Base-by-base conservation (phyloP, 768 basidiomycete species). In the Trametes cinnabarina region DNA sequence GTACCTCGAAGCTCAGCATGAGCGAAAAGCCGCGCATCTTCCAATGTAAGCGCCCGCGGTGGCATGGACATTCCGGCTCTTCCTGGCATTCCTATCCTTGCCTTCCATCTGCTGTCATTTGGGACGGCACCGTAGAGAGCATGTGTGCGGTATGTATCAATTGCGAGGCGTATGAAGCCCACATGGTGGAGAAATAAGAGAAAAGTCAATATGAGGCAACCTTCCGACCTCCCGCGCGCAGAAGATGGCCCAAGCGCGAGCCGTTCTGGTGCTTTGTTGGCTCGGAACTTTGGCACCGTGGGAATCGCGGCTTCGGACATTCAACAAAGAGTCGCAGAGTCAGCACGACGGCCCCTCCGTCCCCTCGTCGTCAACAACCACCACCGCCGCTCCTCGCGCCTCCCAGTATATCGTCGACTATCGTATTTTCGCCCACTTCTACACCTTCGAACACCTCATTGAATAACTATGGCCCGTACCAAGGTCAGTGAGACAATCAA, bases 401-500 rank as follows among this genome's bases (percentile, higher is more conserved):
- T 44, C 39, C 49, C 61, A 40, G 14, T 47, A 53, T 57, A 62
- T 52, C 55, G 37, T 62, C 57, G 59, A 53, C 48, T 61, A 57
- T 64, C 65, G 55, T 61, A 57, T 49, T 56, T 47, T 48, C 49
- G 51, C 30, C 56, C 49, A 47, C 17, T 15, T 53, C 46, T 47
- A 28, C 26, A 8, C 37, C 61, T 44, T 62, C 50, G n/a, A 44
- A 64, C 66, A 60, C 55, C 20, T 66, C 63, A 32, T 46, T 30
- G 43, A 51, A 54, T 60, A 63, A 39, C 60, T 63, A 94, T 94
- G 92, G 92, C 92, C 67, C 91, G 92, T 70, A 94, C 92, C 72
- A 94, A 93, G 85, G 90, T 89, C 46, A 48, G 60, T 57, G 23
- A 7, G 61, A 51, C 69, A 61, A 11, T 44, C 55, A 44, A 28